phyloP scores from a whole-genome alignment of 305 asterid species.

The Fraxinus sp. region DNA sequence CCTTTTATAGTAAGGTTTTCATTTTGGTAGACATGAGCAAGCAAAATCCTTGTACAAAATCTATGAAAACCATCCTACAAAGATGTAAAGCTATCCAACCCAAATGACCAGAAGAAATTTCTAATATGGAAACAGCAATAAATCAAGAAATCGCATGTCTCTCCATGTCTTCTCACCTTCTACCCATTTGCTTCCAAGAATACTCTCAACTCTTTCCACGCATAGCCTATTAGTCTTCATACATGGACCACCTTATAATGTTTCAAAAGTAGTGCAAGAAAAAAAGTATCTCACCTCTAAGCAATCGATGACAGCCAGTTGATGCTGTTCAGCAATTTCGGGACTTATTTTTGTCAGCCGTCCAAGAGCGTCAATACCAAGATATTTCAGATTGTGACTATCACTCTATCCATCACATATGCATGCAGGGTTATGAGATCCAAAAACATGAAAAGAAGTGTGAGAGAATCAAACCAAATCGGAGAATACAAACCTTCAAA shows the following conservation, averaged over 20 bases:
- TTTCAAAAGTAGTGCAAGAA: neutral
- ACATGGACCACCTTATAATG: neutral
- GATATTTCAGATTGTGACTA: constrained; percentile 95
- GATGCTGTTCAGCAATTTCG: constrained; percentile 96
- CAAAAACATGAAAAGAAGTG: constrained; percentile 8
- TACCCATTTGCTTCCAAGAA: neutral
- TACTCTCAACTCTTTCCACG: neutral
- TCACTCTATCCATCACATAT: constrained; percentile 68
- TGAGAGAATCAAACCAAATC: constrained; percentile 7
- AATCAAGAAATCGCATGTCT: neutral
- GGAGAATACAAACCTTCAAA: constrained; percentile 62
- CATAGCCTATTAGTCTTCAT: neutral
- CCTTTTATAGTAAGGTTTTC: neutral
- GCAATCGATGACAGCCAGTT: constrained; percentile 96
- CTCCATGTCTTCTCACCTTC: neutral
- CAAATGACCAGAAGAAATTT: neutral
- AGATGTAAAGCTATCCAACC: neutral
- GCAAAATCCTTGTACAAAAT: neutral
- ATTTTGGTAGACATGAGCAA: neutral
- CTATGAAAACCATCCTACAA: neutral
- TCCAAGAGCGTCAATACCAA: constrained; percentile 97
- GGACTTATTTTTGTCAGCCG: constrained; percentile 90
- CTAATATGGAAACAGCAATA: neutral
- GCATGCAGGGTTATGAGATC: constrained; percentile 23
- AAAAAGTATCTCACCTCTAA: constrained; percentile 65